phyloP scores from a whole-genome alignment of 345 rosid species.

The Bretschneidera sinensis region DNA sequence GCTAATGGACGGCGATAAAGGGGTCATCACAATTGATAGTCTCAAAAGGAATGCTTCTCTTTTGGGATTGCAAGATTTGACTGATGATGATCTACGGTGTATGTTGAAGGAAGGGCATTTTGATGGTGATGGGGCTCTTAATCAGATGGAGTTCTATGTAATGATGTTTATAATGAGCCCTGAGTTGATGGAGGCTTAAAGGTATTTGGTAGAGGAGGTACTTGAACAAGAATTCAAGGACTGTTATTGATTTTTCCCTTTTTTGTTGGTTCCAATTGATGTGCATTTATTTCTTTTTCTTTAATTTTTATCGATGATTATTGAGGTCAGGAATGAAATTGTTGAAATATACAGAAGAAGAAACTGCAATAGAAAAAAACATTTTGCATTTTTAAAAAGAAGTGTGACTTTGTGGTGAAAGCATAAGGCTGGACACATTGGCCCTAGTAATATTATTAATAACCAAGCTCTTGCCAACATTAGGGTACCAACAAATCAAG shows the following conservation, averaged over 20 bases:
- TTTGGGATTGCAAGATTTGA: slow-evolving; percentile 63
- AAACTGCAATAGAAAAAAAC: too few relatives aligned
- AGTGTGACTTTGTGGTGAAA: slow-evolving; percentile 86
- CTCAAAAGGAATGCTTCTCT: slow-evolving; percentile 50
- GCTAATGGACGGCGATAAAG: slow-evolving; percentile 57
- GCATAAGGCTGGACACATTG: slow-evolving; percentile 86
- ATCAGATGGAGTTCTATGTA: slow-evolving; percentile 93
- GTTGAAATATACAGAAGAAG: too few relatives aligned
- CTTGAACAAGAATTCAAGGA: slow-evolving; percentile 40
- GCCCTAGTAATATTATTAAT: slow-evolving; percentile 91
- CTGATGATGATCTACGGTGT: slow-evolving; percentile 58
- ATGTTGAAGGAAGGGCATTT: slow-evolving; percentile 77
- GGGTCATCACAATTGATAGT: slow-evolving; percentile 73
- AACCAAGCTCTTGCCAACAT: too few relatives aligned
- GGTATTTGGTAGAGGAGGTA: slow-evolving; percentile 54
- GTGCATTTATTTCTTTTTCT: not conserved
- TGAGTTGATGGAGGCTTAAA: slow-evolving; percentile 75
- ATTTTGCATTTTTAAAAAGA: slow-evolving; percentile 44
- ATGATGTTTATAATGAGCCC: slow-evolving; percentile 86
- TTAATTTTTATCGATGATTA: slow-evolving; percentile 9
- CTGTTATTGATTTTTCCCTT: slow-evolving; percentile 2
- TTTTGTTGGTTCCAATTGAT: not conserved
- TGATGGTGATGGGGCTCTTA: slow-evolving; percentile 71
- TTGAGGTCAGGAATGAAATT: slow-evolving; percentile 24
- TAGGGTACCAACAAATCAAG: too few relatives aligned